Evolutionary conservation across 805 yeast genomes (phyloP).

Genomic region (Zygosaccharomyces kombuchaensis): DNA sequence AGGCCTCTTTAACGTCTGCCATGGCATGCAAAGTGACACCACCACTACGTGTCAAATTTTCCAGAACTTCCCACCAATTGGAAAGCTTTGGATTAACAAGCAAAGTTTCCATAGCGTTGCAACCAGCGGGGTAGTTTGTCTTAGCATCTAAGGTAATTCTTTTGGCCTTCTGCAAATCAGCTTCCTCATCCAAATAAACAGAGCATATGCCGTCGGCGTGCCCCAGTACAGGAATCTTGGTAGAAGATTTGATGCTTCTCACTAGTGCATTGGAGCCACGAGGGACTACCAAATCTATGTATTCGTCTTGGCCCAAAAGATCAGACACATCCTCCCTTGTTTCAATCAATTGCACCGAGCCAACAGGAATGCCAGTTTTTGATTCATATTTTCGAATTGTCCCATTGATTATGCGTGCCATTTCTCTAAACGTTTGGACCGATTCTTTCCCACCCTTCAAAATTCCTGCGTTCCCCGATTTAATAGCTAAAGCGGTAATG

Average conservation of each 20-base stretch:
- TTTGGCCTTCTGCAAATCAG: conserved; percentile 73
- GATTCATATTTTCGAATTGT: conserved; percentile 42
- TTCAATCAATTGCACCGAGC: conserved; percentile 80
- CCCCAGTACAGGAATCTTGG: conserved; percentile 95
- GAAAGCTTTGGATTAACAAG: conserved; percentile 45
- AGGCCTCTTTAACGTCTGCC: conserved; percentile 40
- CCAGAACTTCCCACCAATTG: conserved; percentile 38
- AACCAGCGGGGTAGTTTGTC: conserved; percentile 98
- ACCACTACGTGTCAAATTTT: conserved; percentile 52
- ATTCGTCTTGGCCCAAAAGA: conserved; percentile 75
- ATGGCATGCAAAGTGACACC: conserved; percentile 67
- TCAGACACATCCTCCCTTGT: conserved; percentile 89
- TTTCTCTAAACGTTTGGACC: conserved; percentile 71
- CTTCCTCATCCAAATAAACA: conserved; percentile 71
- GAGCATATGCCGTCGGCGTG: conserved; percentile 99
- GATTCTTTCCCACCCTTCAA: conserved; percentile 97
- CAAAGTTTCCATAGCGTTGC: conserved; percentile 91
- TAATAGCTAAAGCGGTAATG: conserved; percentile 90
- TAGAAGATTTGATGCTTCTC: conserved; percentile 73
- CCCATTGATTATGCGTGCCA: conserved; percentile 65
- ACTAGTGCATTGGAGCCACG: conserved; percentile 96
- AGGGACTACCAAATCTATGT: conserved; percentile 93
- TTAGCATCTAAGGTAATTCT: conserved; percentile 79
- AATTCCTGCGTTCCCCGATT: conserved; percentile 95
- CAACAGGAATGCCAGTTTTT: conserved; percentile 68